Conservation (phyloP, 2,329 filamentous ascomycete species). For the Aspergillus sp. region DNA sequence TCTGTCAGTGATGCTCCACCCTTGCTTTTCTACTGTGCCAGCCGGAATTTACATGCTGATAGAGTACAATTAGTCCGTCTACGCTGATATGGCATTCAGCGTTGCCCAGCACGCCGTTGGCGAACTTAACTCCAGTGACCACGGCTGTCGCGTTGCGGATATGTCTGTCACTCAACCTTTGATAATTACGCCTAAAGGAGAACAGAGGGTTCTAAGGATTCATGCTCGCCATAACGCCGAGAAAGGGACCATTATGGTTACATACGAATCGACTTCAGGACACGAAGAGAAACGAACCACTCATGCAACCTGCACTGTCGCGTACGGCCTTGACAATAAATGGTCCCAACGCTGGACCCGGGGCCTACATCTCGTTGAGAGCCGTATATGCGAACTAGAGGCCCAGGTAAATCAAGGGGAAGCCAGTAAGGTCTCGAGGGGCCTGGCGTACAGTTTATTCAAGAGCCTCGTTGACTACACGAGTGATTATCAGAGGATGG, state of each 20-base stretch:
- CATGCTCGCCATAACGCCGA: no score
- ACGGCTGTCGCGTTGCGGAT: no score
- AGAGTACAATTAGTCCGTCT: no score
- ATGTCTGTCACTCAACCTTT: no score
- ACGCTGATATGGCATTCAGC: no score
- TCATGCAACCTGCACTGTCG: not conserved
- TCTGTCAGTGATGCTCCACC: conserved; percentile 35
- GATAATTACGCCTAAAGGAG: not conserved
- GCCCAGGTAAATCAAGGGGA: conserved; percentile 23
- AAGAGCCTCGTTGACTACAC: conserved; percentile 27
- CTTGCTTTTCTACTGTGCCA: no score
- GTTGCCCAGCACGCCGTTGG: not conserved
- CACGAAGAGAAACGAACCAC: not conserved
- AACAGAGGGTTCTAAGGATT: not conserved
- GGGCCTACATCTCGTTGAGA: conserved; percentile 18
- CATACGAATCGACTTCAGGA: no score
- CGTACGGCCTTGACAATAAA: not conserved
- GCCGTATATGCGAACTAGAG: conserved; percentile 22
- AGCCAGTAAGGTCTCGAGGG: conserved; percentile 26
- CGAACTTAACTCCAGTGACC: no score
- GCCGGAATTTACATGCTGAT: no score
- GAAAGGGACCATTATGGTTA: no score
- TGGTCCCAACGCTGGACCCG: conserved; percentile 22
- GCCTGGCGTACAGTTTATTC: conserved; percentile 38
- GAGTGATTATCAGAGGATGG: conserved; percentile 31